These are phyloP conservation scores for Exophiala sideris DNA, from an alignment of 2,329 filamentous ascomycete genomes.

Conservation along the genomic window DNA sequence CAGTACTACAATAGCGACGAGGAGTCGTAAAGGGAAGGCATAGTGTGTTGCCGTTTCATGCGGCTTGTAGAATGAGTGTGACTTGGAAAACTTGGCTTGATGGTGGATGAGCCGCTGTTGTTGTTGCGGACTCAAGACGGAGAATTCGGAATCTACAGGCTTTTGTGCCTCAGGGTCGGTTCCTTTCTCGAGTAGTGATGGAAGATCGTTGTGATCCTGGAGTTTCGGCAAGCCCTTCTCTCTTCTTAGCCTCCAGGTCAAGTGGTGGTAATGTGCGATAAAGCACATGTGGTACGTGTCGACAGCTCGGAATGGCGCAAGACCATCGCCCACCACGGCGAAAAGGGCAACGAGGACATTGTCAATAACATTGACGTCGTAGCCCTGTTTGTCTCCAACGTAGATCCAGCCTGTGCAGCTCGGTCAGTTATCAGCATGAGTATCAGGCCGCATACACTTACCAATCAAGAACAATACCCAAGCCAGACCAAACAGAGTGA, in stretches of 20 bases:
- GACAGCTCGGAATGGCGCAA: slow-evolving; percentile 70
- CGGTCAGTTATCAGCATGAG: not conserved
- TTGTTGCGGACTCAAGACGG: slow-evolving; percentile 48
- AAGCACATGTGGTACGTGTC: slow-evolving; percentile 88
- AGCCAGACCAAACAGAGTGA: slow-evolving; percentile 78
- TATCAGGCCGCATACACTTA: slow-evolving; percentile 27
- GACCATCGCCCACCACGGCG: slow-evolving; percentile 65
- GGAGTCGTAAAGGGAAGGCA: slow-evolving; percentile 70
- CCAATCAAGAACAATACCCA: slow-evolving; percentile 92
- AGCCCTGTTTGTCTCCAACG: slow-evolving; percentile 68
- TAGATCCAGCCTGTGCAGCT: slow-evolving; percentile 66
- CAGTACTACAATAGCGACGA: slow-evolving; percentile 74
- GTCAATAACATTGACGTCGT: slow-evolving; percentile 67
- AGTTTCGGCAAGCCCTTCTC: slow-evolving; percentile 61
- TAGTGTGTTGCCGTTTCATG: slow-evolving; percentile 80
- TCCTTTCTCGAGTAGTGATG: slow-evolving; percentile 41
- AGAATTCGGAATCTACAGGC: slow-evolving; percentile 23
- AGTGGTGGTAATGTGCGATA: slow-evolving; percentile 68
- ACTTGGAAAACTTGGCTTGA: slow-evolving; percentile 74
- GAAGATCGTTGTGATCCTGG: slow-evolving; percentile 67
- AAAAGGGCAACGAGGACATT: slow-evolving; percentile 69
- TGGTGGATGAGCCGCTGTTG: slow-evolving; percentile 71
- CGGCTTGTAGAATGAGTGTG: slow-evolving; percentile 85
- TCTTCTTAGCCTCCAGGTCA: slow-evolving; percentile 64
- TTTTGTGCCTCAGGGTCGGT: slow-evolving; percentile 45